phyloP scores from a whole-genome alignment of 2,329 filamentous ascomycete genomes.

The Exutisphaerella laricina region DNA sequence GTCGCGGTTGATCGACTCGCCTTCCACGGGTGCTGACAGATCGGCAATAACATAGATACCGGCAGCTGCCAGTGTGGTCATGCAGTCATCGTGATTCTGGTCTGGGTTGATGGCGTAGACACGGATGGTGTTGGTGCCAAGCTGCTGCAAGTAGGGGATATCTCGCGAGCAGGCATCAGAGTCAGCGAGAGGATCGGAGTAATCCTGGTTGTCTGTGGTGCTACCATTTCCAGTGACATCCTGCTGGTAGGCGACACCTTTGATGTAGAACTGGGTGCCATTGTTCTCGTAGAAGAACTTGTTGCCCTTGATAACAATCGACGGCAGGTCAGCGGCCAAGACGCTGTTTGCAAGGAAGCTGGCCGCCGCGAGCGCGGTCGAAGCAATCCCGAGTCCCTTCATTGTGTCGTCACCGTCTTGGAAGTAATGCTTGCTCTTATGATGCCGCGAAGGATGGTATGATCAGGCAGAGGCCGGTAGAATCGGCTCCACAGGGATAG shows the following conservation, averaged over 20 bases:
- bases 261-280: slow-evolving; percentile 77
- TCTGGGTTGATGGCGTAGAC: slow-evolving; percentile 87
- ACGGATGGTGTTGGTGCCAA: slow-evolving; percentile 88
- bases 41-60: slow-evolving; percentile 96
- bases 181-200: slow-evolving; percentile 79
- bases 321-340: slow-evolving; percentile 53
- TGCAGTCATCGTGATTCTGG: slow-evolving; percentile 73
- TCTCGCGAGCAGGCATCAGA: slow-evolving; percentile 70
- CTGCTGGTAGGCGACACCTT: slow-evolving; percentile 91
- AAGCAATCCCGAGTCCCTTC: slow-evolving; percentile 48
- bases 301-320: slow-evolving; percentile 68
- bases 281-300: slow-evolving; percentile 89
- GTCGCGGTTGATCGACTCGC: slow-evolving; percentile 77
- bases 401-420: slow-evolving; percentile 35
- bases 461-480: slow-evolving; percentile 2
- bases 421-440: slow-evolving; percentile 1
- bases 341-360: slow-evolving; percentile 32
- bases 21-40: slow-evolving; percentile 63
- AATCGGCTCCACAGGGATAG: slow-evolving; percentile 5
- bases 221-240: slow-evolving; percentile 50
- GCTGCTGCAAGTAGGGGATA: slow-evolving; percentile 69
- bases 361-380: slow-evolving; percentile 47
- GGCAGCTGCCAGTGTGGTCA: slow-evolving; percentile 71
- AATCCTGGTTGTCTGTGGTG: slow-evolving; percentile 46
- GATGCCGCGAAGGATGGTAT: slow-evolving; percentile 6